These are phyloP conservation scores for Nakaseomyces nivariensis DNA, from an alignment of 1,139 yeast species.

Conservation along the genomic window DNA sequence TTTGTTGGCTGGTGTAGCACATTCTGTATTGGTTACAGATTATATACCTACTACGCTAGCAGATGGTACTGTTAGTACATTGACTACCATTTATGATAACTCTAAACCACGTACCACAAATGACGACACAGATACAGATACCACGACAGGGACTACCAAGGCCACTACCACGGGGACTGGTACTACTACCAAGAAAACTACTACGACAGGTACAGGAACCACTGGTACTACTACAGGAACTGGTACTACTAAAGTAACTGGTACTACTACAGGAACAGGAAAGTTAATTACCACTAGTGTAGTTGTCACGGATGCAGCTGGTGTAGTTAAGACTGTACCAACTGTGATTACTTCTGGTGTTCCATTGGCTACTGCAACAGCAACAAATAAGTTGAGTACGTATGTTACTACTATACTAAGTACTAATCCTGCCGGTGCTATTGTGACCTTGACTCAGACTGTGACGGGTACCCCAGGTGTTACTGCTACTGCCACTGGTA, in stretches of 20 bases:
- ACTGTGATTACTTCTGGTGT: conserved; percentile 3
- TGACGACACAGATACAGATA: too few relatives aligned
- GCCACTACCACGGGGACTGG: conserved; percentile 3
- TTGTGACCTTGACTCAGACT: conserved; percentile 4
- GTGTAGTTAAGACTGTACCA: neutral
- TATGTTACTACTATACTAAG: conserved; percentile 7
- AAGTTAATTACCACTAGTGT: conserved; percentile 3
- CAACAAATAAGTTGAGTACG: neutral
- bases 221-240: conserved; percentile 4
- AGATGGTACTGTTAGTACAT: conserved; percentile 6
- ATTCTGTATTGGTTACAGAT: neutral
- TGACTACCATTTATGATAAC: conserved; percentile 5
- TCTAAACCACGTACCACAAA: conserved; percentile 5
- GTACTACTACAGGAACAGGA: conserved; percentile 3
- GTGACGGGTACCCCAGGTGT: conserved; percentile 3
- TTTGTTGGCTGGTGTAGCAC: conserved; percentile 10
- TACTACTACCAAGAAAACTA: conserved; percentile 5
- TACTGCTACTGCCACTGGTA: conserved; percentile 8
- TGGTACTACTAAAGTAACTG: neutral
- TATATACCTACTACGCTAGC: conserved; percentile 10
- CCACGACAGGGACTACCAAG: conserved; percentile 8
- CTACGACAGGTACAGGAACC: conserved; percentile 5
- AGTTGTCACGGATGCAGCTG: neutral
- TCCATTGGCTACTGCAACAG: conserved; percentile 5
- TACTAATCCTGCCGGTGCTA: conserved; percentile 5